Base-by-base conservation (phyloP, 352 stramenopile species). In the Phytophthora podocarpi region DNA sequence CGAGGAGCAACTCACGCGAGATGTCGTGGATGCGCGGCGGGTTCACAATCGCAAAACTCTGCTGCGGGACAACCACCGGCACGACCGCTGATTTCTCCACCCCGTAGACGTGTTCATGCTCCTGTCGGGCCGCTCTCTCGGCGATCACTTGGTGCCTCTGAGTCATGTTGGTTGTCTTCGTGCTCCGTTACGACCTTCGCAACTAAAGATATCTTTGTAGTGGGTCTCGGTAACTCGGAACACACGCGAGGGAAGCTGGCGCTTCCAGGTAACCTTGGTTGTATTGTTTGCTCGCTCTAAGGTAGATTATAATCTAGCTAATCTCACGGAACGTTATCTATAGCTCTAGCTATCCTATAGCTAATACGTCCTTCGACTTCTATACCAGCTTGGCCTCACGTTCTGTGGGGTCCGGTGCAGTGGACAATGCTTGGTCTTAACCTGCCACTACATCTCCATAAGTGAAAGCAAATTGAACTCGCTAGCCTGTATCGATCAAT, bases 181-280 rank as follows among this genome's bases (percentile, higher is more conserved):
- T 41, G 21, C 49, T 49, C 53, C 48, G 42, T 62, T 46, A 46
- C 53, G 45, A 62, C 53, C n/a, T 54, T 62, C 36, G 40, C 52
- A 52, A 61, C 41, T 61, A 52, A 47, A 61, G 31, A 61, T 39
- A 53, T 53, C 32, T 61, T 64, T 61, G 53, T 61, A 61, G 39
- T 59, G 51, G 51, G 30, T 51, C 40, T 51, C 28, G 37, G 43
- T 36, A 34, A 39, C 45, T 23, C 45, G n/a, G 30, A 50, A 59
- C 50, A 59, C 39, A 59, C 50, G 12, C n/a, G 36, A 57, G 48
- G 48, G 35, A 57, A 57, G 48, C 35, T 57, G 48, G 48, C 35
- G 48, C 48, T 57, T 57, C 35, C 48, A 10, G 18, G 34, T 47
- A 39, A 57, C 34, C 48, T 47, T 39, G 2, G 11, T 37, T 39